Percentiles rank a stretch among this genome's conserved stretches.
phyloP scores from a whole-genome alignment of 768 basidiomycete species.

The Termitomyces sp. region DNA sequence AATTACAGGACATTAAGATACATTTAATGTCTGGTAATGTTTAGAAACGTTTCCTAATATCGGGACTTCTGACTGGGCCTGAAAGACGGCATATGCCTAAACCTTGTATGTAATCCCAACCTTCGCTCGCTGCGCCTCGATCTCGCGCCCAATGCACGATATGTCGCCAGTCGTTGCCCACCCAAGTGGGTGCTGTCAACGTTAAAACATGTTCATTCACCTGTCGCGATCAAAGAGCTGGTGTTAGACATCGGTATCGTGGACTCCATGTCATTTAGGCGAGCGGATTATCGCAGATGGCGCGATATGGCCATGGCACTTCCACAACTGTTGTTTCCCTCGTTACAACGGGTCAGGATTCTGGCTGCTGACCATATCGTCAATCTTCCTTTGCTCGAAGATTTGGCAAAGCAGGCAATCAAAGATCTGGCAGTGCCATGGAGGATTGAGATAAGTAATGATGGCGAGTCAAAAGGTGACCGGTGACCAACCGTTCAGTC shows the following conservation, averaged over 20 bases:
- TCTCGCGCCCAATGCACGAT: conserved; percentile 4
- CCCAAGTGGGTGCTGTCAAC: conserved; percentile 8
- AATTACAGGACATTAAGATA: no score
- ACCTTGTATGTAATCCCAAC: neutral
- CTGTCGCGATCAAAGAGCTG: neutral
- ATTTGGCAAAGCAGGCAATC: conserved; percentile 3
- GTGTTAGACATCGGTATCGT: conserved; percentile 5
- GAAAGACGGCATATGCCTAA: conserved; percentile 1
- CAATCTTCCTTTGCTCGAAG: conserved; percentile 3
- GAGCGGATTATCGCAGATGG: conserved; percentile 4
- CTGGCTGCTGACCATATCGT: neutral
- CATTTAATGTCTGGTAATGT: no score
- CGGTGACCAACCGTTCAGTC: neutral
- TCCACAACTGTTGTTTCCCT: neutral
- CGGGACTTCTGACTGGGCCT: no score
- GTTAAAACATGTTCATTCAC: neutral
- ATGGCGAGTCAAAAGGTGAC: neutral
- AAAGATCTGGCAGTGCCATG: neutral
- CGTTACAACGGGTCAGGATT: neutral
- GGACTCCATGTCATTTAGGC: conserved; percentile 3
- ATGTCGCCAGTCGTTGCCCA: conserved; percentile 2
- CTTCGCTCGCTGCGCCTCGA: conserved; percentile 5
- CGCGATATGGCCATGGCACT: neutral
- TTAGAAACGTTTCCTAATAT: no score
- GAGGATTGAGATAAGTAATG: neutral